phyloP scores from a whole-genome alignment of 2,329 filamentous ascomycete genomes.

The Tolypocladium cylindrosporum region DNA sequence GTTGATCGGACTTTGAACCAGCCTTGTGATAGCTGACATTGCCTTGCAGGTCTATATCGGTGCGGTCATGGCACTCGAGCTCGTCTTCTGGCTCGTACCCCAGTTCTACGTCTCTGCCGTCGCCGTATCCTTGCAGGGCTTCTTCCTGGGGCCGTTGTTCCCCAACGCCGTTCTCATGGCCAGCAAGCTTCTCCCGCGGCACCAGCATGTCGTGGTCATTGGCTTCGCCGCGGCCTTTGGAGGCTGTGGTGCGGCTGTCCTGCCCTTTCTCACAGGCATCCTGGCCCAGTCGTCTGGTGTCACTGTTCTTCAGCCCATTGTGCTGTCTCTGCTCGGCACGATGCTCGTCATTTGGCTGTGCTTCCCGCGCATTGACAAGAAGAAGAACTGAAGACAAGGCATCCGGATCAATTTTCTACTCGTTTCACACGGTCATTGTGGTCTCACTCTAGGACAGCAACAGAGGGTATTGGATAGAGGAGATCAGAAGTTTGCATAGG shows the following conservation, averaged over 20 bases:
- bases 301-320: conserved; percentile 44
- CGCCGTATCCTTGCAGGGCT: conserved; percentile 62
- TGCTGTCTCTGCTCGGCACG: conserved; percentile 37
- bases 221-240: conserved; percentile 75
- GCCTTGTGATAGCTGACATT: neutral
- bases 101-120: conserved; percentile 65
- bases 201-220: conserved; percentile 70
- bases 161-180: conserved; percentile 63
- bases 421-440: no score
- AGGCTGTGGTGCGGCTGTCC: conserved; percentile 57
- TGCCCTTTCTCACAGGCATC: conserved; percentile 57
- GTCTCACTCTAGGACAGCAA: neutral
- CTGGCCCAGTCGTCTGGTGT: conserved; percentile 50
- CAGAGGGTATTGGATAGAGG: neutral
- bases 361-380: conserved; percentile 31
- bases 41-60: conserved; percentile 50
- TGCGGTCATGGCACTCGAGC: conserved; percentile 52
- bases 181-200: conserved; percentile 62
- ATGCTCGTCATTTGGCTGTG: conserved; percentile 36
- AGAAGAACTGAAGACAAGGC: conserved; percentile 19
- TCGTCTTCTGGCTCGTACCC: conserved; percentile 75
- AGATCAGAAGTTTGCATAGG: neutral
- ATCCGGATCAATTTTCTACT: no score
- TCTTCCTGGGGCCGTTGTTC: conserved; percentile 73
- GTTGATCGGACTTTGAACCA: conserved; percentile 33